phyloP scores from a whole-genome alignment of 2,329 filamentous ascomycete genomes.

The Talaromyces funiculosus region DNA sequence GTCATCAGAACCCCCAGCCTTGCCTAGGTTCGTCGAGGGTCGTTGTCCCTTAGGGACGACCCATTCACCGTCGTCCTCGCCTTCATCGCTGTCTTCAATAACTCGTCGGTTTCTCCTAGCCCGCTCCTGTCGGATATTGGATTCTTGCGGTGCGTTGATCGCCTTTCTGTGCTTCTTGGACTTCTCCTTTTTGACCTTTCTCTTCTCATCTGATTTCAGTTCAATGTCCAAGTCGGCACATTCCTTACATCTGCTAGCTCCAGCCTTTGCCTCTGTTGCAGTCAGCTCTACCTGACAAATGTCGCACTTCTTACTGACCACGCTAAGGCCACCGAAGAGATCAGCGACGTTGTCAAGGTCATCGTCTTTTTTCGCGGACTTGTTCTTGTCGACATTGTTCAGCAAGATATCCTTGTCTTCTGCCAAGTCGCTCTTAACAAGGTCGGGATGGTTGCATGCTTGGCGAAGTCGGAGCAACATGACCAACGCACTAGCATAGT shows the following conservation, averaged over 20 bases:
- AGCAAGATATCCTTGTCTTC: slow-evolving; percentile 81
- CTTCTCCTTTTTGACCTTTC: slow-evolving; percentile 39
- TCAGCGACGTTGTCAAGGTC: slow-evolving; percentile 81
- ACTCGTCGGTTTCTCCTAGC: slow-evolving; percentile 38
- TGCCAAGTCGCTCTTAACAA: slow-evolving; percentile 77
- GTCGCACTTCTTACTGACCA: slow-evolving; percentile 72
- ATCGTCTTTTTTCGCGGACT: slow-evolving; percentile 44
- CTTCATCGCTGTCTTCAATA: slow-evolving; percentile 53
- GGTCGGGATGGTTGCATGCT: slow-evolving; percentile 87
- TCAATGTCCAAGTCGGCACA: slow-evolving; percentile 70
- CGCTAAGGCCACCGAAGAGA: slow-evolving; percentile 76
- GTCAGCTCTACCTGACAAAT: slow-evolving; percentile 70
- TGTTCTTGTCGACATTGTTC: slow-evolving; percentile 51
- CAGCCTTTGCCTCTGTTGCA: slow-evolving; percentile 48
- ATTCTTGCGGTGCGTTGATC: slow-evolving; percentile 6
- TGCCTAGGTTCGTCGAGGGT: slow-evolving; percentile 55
- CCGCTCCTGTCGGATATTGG: slow-evolving; percentile 21
- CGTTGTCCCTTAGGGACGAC: slow-evolving; percentile 66
- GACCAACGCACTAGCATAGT: slow-evolving; percentile 90
- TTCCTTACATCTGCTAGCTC: slow-evolving; percentile 60
- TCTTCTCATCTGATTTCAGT: slow-evolving; percentile 30
- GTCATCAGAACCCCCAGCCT: slow-evolving; percentile 77
- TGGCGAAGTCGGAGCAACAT: slow-evolving; percentile 85
- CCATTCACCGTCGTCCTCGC: slow-evolving; percentile 64
- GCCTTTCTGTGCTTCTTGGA: background rate